Conservation (phyloP, 345 rosid genomes). For the Crucihimalaya himalaica region DNA sequence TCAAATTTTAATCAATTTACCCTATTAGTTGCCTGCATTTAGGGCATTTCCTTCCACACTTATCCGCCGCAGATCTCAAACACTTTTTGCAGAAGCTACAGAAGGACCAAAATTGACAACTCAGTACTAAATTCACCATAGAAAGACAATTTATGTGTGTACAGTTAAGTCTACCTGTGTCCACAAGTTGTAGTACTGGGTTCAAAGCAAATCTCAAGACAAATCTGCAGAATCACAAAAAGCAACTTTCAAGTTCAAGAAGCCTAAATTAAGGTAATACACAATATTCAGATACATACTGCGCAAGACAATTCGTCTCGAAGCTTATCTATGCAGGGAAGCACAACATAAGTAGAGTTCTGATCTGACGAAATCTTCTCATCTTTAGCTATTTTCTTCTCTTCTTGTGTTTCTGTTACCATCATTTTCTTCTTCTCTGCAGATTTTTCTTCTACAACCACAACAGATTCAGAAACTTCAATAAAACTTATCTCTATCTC, state of each 20-base stretch:
- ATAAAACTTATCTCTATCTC: neutral
- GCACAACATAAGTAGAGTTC: conserved; percentile 33
- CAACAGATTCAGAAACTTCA: conserved; percentile 13
- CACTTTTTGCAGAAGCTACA: conserved; percentile 91
- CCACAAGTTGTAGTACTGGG: conserved; percentile 96
- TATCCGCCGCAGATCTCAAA: conserved; percentile 76
- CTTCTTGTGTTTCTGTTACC: conserved; percentile 30
- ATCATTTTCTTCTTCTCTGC: conserved; percentile 42
- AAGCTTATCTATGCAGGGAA: conserved; percentile 78
- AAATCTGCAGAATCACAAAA: conserved; percentile 55
- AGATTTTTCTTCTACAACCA: conserved; percentile 26
- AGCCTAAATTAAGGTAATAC: neutral
- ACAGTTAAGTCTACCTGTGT: conserved; percentile 69
- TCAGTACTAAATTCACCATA: conserved; percentile 11
- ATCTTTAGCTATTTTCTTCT: conserved; percentile 33
- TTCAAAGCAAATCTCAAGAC: conserved; percentile 92
- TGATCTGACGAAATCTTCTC: conserved; percentile 31
- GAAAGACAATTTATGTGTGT: neutral
- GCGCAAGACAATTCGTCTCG: conserved; percentile 95
- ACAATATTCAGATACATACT: conserved; percentile 47
- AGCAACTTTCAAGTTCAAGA: neutral
- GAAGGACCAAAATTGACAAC: conserved; percentile 16
- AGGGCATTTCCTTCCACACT: conserved; percentile 92
- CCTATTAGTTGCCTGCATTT: conserved; percentile 90
- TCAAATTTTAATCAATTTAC: conserved; percentile 32